Evolutionary conservation across 1,284 basidiomycete genomes (phyloP), one percentile per base, ranked within the genome.

Genomic region (Pyrrhoderma lamaoense): DNA sequence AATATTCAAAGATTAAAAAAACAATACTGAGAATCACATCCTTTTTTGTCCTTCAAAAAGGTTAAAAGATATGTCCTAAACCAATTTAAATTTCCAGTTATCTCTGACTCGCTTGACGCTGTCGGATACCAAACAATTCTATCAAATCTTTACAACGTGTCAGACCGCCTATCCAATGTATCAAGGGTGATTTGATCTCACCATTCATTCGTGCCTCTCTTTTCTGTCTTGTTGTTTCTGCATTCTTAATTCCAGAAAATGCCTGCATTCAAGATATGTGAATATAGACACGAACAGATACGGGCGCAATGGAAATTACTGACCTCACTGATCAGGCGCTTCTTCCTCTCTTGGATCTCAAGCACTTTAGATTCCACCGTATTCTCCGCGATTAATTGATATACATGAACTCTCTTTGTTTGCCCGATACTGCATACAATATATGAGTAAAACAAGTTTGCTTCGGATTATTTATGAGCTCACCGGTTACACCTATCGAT

Each of bases 291-390:
- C 37, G 19, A 21, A 48, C 36, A n/a, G 18, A 11, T 46, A n/a
- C n/a, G n/a, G n/a, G n/a, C n/a, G 8, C 27, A 21, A 44, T 31
- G 23, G 21, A 8, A 16, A 18, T 46, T 47, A 56, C 66, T 8
- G 59, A 83, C 86, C 66, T 87, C 75, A 62, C 82, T 71, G 51
- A 91, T 78, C 37, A 90, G 64, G 37, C 68, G 69, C 65, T 88
- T 89, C 70, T 90, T 90, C 61, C 72, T 77, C 61, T 83, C 80
- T 67, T 93, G 90, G 51, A 93, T 93, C 31, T 89, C 87, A 44
- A 93, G 73, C 38, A 89, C 82, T 75, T 87, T 90, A 2, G 86
- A 76, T 66, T 93, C 90, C 0, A 93, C 82, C 0, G 91, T 93
- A 57, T 91, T 76, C 60, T 91, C 88, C 0, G 90, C 87, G 53